These are phyloP conservation scores for Ceratobasidium sp. DNA, from an alignment of 1,284 basidiomycete species.

Conservation along the genomic window DNA sequence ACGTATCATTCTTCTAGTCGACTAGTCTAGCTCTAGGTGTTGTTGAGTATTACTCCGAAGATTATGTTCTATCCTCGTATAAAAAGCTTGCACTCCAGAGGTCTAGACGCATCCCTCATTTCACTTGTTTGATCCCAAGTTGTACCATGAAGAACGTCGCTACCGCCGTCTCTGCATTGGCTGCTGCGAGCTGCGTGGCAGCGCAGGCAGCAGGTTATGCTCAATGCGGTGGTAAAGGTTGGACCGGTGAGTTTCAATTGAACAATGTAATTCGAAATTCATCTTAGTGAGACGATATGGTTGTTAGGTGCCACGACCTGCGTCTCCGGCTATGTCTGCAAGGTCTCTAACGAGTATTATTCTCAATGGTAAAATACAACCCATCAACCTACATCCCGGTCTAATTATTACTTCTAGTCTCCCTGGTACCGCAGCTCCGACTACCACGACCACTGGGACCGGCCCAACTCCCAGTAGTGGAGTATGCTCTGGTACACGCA, in stretches of 20 bases:
- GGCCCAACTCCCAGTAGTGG: conserved; percentile 43
- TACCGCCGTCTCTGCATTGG: conserved; percentile 23
- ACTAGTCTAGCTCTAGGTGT: background rate
- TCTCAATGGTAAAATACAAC: conserved; percentile 44
- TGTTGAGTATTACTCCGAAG: background rate
- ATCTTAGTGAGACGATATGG: too few relatives aligned
- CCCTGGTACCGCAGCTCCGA: conserved; percentile 41
- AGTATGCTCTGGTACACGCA: conserved; percentile 55
- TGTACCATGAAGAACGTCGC: conserved; percentile 23
- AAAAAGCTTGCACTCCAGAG: background rate
- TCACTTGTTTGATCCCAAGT: background rate
- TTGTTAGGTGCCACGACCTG: conserved; percentile 44
- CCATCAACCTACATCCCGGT: background rate
- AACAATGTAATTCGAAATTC: too few relatives aligned
- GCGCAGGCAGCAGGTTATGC: conserved; percentile 38
- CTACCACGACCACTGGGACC: conserved; percentile 46
- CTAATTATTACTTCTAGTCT: conserved; percentile 23
- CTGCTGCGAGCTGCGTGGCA: conserved; percentile 44
- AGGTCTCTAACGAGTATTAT: conserved; percentile 46
- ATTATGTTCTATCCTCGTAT: background rate
- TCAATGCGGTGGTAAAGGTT: conserved; percentile 45
- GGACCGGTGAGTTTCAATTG: conserved; percentile 25
- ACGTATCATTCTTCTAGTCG: background rate
- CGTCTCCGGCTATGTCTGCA: conserved; percentile 48
- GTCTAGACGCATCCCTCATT: background rate